Evolutionary conservation across 345 rosid genomes (phyloP).

Genomic region (Arabis hirsuta): DNA sequence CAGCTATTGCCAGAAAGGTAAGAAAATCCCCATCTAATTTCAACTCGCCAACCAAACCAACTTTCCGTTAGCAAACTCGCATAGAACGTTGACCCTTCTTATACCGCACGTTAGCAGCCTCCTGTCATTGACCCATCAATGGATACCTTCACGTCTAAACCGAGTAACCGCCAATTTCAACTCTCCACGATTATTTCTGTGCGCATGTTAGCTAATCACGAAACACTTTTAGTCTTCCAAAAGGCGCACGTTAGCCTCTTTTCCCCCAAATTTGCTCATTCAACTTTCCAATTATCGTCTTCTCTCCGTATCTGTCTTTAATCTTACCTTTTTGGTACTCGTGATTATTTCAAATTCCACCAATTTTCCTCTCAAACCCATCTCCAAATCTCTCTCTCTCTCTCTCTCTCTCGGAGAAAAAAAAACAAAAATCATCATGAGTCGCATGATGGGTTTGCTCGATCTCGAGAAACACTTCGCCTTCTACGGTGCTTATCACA

Average conservation of each 20-base stretch:
- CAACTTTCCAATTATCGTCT: slow-evolving; percentile 25
- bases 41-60: no score
- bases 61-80: no score
- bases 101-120: no score
- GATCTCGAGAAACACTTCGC: slow-evolving; percentile 92
- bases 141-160: neutral
- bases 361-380: neutral
- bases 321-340: neutral
- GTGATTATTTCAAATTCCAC: slow-evolving; percentile 4
- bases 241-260: slow-evolving; percentile 17
- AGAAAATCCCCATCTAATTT: no score
- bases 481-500: slow-evolving; percentile 93
- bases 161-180: neutral
- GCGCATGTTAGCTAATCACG: slow-evolving; percentile 1
- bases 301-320: slow-evolving; percentile 28
- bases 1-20: no score
- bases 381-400: slow-evolving; percentile 10
- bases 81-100: no score
- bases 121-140: no score
- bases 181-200: neutral
- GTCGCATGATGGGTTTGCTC: slow-evolving; percentile 56
- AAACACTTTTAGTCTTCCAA: neutral
- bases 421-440: neutral
- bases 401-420: neutral
- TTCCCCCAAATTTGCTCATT: neutral